phyloP scores from a whole-genome alignment of 305 asterid species.

The Petunia hybrid region DNA sequence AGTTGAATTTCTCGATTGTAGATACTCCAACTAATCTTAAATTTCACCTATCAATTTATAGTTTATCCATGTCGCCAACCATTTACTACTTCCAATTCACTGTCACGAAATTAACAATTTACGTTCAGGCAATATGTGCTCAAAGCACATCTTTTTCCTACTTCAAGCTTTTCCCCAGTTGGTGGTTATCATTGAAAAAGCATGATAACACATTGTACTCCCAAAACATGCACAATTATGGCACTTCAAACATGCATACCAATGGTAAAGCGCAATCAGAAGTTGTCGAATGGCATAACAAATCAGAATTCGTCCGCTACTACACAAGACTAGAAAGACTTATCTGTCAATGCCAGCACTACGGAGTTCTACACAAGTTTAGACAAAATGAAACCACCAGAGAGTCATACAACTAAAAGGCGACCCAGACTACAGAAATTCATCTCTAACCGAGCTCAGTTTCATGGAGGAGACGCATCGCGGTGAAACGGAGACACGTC shows the following conservation, averaged over 20 bases:
- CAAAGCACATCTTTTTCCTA: no score
- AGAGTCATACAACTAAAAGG: neutral
- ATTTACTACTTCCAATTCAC: no score
- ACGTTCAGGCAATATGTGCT: no score
- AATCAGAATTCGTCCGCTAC: neutral
- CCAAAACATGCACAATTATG: no score
- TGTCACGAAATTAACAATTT: no score
- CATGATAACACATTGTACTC: no score
- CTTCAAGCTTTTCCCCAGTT: no score
- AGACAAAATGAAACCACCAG: neutral
- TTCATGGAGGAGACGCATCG: constrained; percentile 58
- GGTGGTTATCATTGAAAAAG: no score
- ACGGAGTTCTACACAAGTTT: neutral
- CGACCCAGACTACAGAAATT: constrained; percentile 15
- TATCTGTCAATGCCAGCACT: neutral
- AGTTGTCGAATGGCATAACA: neutral
- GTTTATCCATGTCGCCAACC: no score
- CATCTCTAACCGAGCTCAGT: constrained; percentile 26
- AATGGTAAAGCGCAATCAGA: neutral
- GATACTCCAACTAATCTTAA: no score
- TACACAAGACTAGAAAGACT: neutral
- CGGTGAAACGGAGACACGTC: constrained; percentile 25
- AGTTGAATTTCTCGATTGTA: no score
- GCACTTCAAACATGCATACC: neutral
- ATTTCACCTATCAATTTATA: no score